phyloP scores from a whole-genome alignment of 2,329 filamentous ascomycete genomes.

The Diaporthe amygdali region DNA sequence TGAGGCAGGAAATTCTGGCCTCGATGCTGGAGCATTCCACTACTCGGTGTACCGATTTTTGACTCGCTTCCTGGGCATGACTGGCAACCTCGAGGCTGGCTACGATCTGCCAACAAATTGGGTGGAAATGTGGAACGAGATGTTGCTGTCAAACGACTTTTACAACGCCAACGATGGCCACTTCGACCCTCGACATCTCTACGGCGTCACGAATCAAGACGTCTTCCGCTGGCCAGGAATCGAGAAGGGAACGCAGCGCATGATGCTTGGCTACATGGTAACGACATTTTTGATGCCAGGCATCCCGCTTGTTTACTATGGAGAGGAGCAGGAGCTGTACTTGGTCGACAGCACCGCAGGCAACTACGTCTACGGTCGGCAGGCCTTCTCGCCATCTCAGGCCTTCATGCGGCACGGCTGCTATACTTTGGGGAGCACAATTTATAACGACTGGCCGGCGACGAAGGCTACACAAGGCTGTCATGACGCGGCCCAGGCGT shows the following conservation, averaged over 20 bases:
- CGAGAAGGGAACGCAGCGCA: constrained; percentile 59
- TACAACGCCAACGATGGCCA: constrained; percentile 64
- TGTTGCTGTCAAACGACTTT: constrained; percentile 64
- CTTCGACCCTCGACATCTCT: constrained; percentile 70
- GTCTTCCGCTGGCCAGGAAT: constrained; percentile 69
- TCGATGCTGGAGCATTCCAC: constrained; percentile 50
- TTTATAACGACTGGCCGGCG: constrained; percentile 61
- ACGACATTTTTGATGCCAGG: constrained; percentile 65
- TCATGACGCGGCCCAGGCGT: constrained; percentile 55
- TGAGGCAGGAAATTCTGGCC: constrained; percentile 56
- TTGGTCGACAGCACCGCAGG: constrained; percentile 64
- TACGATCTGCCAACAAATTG: constrained; percentile 40
- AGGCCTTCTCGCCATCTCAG: constrained; percentile 63
- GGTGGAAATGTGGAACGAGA: constrained; percentile 59
- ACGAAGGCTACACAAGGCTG: constrained; percentile 58
- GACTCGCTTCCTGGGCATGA: constrained; percentile 38
- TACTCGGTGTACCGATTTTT: constrained; percentile 37
- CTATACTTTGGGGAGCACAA: constrained; percentile 58
- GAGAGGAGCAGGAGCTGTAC: constrained; percentile 69
- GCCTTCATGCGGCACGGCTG: constrained; percentile 70
- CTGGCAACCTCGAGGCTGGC: constrained; percentile 37
- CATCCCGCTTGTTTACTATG: constrained; percentile 57
- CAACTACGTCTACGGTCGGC: constrained; percentile 69
- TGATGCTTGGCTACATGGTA: constrained; percentile 63
- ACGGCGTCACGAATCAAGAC: constrained; percentile 69